These are phyloP conservation scores for Apiospora malaysiana DNA, from an alignment of 2,329 filamentous ascomycete genomes.

Conservation along the genomic window DNA sequence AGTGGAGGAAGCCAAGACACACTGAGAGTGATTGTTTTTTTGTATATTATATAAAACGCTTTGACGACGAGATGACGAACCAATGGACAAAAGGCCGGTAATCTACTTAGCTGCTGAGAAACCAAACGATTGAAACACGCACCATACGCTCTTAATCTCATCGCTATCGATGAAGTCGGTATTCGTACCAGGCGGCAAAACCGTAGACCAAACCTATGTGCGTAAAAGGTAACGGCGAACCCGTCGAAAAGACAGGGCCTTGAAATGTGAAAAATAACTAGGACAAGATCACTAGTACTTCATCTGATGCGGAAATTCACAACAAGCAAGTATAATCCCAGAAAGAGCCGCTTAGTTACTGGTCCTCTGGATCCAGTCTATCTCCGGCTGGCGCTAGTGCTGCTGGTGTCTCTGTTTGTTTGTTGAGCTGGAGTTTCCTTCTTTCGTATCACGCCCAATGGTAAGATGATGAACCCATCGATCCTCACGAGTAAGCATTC, in stretches of 20 bases:
- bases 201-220: neutral
- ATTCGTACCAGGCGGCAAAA: too few relatives aligned
- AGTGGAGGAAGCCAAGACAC: neutral
- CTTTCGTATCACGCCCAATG: neutral
- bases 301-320: neutral
- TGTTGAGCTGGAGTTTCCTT: neutral
- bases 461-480: neutral
- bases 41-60: slow-evolving; percentile 2
- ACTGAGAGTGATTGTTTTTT: neutral
- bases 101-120: neutral
- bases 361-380: neutral
- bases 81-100: neutral
- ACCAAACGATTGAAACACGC: neutral
- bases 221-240: neutral
- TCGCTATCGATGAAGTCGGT: neutral
- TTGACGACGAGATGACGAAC: neutral
- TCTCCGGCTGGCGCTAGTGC: neutral
- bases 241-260: neutral
- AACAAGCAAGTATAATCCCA: neutral
- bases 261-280: neutral
- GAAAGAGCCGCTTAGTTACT: neutral
- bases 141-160: neutral
- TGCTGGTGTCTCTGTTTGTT: too few relatives aligned
- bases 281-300: neutral
- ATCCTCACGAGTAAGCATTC: neutral